phyloP scores from a whole-genome alignment of 2,329 filamentous ascomycete genomes.

The Diplodia sapinea region DNA sequence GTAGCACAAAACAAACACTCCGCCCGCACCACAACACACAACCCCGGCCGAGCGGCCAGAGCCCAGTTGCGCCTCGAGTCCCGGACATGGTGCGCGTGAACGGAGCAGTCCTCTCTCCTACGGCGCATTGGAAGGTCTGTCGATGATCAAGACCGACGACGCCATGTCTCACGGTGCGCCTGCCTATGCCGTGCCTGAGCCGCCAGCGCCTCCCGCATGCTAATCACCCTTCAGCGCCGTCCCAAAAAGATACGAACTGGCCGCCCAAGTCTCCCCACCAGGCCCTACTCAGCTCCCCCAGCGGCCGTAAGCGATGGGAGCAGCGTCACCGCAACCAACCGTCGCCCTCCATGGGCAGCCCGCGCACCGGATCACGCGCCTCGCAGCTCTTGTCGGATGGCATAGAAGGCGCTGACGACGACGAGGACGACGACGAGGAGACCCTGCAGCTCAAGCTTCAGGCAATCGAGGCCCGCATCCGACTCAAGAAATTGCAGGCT shows the following conservation, averaged over 20 bases:
- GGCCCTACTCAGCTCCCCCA: constrained; percentile 71
- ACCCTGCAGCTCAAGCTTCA: constrained; percentile 83
- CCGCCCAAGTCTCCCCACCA: constrained; percentile 68
- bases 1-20: constrained; percentile 30
- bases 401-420: constrained; percentile 59
- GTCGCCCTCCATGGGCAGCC: constrained; percentile 55
- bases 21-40: constrained; percentile 6
- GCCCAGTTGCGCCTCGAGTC: constrained; percentile 2
- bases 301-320: constrained; percentile 76
- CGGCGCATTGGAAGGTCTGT: constrained; percentile 35
- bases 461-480: constrained; percentile 86
- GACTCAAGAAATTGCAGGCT: constrained; percentile 83
- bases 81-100: constrained; percentile 27
- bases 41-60: constrained; percentile 10
- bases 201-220: constrained; percentile 3
- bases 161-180: constrained; percentile 50
- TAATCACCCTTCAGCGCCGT: constrained; percentile 34
- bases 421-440: constrained; percentile 79
- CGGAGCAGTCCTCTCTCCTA: background rate
- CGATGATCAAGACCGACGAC: constrained; percentile 56
- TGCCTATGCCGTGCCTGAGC: constrained; percentile 15
- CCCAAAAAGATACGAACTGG: constrained; percentile 57
- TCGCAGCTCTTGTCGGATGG: constrained; percentile 38
- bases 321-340: constrained; percentile 59
- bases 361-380: constrained; percentile 23